phyloP scores from a whole-genome alignment of 495 filamentous ascomycete genomes.

The Penicillium macrosclerotiorum region DNA sequence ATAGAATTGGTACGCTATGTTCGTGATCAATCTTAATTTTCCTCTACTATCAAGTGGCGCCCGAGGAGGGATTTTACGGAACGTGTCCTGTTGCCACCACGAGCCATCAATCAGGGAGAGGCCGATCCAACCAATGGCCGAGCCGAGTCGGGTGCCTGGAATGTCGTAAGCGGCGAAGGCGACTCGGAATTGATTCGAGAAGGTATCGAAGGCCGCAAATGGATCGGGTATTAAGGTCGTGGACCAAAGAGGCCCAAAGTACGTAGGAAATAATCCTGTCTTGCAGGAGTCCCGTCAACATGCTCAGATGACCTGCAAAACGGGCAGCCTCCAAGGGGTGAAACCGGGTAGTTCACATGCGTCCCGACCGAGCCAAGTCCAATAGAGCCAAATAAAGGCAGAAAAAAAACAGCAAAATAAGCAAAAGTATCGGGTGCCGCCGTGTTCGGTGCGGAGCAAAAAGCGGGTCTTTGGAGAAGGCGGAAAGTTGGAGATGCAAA shows the following conservation, averaged over 20 bases:
- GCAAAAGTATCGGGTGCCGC: conserved; percentile 12
- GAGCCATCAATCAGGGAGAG: conserved; percentile 9
- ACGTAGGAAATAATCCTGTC: neutral
- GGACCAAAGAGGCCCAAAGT: neutral
- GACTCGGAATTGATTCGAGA: no score
- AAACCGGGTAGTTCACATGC: conserved; percentile 23
- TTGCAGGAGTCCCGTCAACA: neutral
- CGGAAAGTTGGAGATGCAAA: conserved; percentile 12
- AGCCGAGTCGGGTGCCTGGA: neutral
- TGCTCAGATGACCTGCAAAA: conserved; percentile 3
- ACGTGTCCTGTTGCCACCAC: conserved; percentile 8
- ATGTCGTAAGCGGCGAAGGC: neutral
- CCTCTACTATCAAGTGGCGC: neutral
- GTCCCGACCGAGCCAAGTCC: no score
- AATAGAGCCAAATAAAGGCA: no score
- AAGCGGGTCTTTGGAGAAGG: conserved; percentile 10
- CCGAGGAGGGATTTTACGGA: neutral
- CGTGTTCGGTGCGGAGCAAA: conserved; percentile 22
- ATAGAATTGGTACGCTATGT: no score
- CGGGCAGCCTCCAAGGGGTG: conserved; percentile 4
- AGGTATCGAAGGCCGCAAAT: neutral
- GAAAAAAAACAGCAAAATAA: neutral
- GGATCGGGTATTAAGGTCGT: neutral
- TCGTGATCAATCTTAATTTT: no score
- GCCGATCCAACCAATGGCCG: neutral